Percentiles rank a stretch among this genome's conserved stretches.
These are phyloP conservation scores for Elsinoe australis DNA, from an alignment of 2,329 filamentous ascomycete genomes.

Conservation along the genomic window DNA sequence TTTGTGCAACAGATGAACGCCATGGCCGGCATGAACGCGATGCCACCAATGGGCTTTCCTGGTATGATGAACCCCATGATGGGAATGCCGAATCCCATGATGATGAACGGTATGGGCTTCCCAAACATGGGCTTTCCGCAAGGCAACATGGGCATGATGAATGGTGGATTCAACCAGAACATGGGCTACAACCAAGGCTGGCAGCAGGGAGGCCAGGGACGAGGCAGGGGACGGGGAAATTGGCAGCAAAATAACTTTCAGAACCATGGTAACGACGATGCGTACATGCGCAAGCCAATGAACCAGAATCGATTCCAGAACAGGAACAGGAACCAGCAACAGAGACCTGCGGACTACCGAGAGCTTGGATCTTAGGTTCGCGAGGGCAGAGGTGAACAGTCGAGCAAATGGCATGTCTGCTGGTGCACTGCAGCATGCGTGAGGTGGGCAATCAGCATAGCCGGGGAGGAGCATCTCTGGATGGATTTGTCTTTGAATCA, in stretches of 20 bases:
- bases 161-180: slow-evolving; percentile 22
- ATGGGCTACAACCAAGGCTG: slow-evolving; percentile 27
- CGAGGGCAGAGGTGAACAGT: neutral
- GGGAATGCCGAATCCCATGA: slow-evolving; percentile 31
- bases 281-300: slow-evolving; percentile 91
- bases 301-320: slow-evolving; percentile 89
- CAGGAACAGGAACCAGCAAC: slow-evolving; percentile 58
- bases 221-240: slow-evolving; percentile 23
- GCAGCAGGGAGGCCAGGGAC: slow-evolving; percentile 27
- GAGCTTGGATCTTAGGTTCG: slow-evolving; percentile 52
- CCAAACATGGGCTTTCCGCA: slow-evolving; percentile 28
- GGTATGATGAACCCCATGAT: slow-evolving; percentile 26
- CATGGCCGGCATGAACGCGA: slow-evolving; percentile 28
- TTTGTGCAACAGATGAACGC: slow-evolving; percentile 42
- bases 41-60: slow-evolving; percentile 25
- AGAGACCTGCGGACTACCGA: slow-evolving; percentile 79
- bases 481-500: neutral
- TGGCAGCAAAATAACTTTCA: slow-evolving; percentile 13
- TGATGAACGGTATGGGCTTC: slow-evolving; percentile 35
- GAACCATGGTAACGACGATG: slow-evolving; percentile 62
- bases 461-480: neutral
- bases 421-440: too few relatives aligned
- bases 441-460: too few relatives aligned
- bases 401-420: neutral
- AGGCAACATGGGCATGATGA: slow-evolving; percentile 18